phyloP scores from a whole-genome alignment of 2,329 filamentous ascomycete genomes.

The Colletotrichum spinosum region DNA sequence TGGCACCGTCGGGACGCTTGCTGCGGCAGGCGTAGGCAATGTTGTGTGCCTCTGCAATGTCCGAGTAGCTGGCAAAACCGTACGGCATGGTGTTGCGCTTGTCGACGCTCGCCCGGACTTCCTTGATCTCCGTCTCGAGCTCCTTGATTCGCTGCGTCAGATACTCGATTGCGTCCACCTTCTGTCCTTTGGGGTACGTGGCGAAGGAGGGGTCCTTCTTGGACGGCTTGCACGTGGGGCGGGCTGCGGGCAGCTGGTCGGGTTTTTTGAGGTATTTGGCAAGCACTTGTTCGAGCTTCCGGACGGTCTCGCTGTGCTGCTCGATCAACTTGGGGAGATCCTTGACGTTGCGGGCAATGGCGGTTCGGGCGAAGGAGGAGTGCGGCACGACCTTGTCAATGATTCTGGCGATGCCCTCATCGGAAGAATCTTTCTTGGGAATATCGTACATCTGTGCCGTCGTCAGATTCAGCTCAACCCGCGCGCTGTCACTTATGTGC shows the following conservation, averaged over 20 bases:
- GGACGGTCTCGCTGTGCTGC: conserved; percentile 84
- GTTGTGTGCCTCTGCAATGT: conserved; percentile 86
- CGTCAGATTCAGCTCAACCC: conserved; percentile 6
- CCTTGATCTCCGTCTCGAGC: conserved; percentile 85
- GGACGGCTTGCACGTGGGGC: conserved; percentile 83
- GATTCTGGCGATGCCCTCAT: conserved; percentile 88
- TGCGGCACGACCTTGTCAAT: conserved; percentile 84
- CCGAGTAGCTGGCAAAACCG: conserved; percentile 93
- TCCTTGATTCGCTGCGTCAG: conserved; percentile 85
- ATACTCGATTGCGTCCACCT: conserved; percentile 95
- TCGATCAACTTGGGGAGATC: conserved; percentile 87
- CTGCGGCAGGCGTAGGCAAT: conserved; percentile 86
- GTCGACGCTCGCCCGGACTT: conserved; percentile 84
- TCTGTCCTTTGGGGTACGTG: conserved; percentile 75
- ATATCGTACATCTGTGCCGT: conserved; percentile 83
- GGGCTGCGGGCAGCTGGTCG: conserved; percentile 77
- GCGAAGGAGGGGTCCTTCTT: conserved; percentile 79
- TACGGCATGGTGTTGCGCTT: conserved; percentile 89
- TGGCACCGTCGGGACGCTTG: conserved; percentile 83
- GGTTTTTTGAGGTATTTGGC: conserved; percentile 94
- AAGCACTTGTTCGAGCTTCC: conserved; percentile 83
- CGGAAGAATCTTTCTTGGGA: conserved; percentile 78
- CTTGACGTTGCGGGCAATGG: conserved; percentile 92
- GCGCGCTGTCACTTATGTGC: neutral
- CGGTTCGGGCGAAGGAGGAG: conserved; percentile 81